A percentile compares a stretch with the other conserved stretches of the same genome.
Evolutionary conservation across 306 rosid genomes (phyloP).

Genomic region (Sicyos edulis): DNA sequence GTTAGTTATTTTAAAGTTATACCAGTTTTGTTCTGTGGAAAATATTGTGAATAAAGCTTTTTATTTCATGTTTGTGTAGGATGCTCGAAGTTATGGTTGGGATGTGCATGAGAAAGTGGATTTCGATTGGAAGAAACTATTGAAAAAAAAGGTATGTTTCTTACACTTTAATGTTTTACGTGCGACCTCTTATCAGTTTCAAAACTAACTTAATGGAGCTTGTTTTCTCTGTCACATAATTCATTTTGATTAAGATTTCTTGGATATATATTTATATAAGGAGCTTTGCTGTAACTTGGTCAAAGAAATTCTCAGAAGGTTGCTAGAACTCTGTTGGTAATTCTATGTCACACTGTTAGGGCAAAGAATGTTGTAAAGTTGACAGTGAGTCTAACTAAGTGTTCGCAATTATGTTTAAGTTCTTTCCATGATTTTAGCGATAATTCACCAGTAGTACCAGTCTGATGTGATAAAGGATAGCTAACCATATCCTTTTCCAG

Average conservation of each 20-base stretch:
- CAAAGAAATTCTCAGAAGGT: neutral
- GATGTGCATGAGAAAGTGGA: conserved; percentile 73
- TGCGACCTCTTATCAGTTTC: conserved; percentile 9
- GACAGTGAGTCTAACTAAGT: neutral
- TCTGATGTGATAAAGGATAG: neutral
- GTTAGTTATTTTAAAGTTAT: neutral
- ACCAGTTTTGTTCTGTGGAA: neutral
- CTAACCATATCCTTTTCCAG: neutral
- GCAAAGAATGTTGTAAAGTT: neutral
- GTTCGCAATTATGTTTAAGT: neutral
- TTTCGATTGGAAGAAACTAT: conserved; percentile 89
- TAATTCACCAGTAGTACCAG: neutral
- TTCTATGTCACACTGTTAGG: neutral
- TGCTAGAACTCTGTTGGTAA: neutral
- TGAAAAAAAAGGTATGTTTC: conserved; percentile 73
- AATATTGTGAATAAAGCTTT: neutral
- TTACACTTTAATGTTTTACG: neutral
- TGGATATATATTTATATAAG: neutral
- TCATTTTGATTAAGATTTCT: neutral
- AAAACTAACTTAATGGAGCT: neutral
- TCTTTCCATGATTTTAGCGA: neutral
- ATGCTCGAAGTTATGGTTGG: conserved; percentile 90
- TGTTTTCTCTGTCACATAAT: neutral
- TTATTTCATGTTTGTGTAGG: conserved; percentile 36
- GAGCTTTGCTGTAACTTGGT: neutral